Conservation (phyloP, 257 asterid genomes). For the Verbascum thapsus region DNA sequence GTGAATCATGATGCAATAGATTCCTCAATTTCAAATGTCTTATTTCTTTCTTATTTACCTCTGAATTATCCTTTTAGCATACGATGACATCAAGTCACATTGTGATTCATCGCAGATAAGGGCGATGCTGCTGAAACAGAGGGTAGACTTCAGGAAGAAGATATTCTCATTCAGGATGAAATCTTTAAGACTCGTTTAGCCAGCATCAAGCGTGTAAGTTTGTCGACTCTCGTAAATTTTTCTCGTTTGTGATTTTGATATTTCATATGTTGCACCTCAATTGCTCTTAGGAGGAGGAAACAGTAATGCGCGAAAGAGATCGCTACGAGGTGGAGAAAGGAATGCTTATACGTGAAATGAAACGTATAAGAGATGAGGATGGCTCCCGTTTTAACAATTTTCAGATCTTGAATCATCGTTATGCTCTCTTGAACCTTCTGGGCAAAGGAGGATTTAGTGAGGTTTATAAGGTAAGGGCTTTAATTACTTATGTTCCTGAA, state of each 20-base stretch:
- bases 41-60: conserved; percentile 1
- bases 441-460: conserved; percentile 99
- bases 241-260: conserved; percentile 1
- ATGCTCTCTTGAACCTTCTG: conserved; percentile 94
- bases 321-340: conserved; percentile 95
- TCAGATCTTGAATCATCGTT: conserved; percentile 93
- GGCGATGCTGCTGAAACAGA: conserved; percentile 73
- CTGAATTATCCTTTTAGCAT: conserved; percentile 8
- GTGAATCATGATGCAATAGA: neutral
- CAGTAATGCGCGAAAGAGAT: conserved; percentile 89
- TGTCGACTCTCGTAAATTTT: conserved; percentile 23
- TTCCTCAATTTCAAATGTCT: neutral
- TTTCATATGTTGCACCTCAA: conserved; percentile 30
- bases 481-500: conserved; percentile 19
- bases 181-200: conserved; percentile 87
- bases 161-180: conserved; percentile 84
- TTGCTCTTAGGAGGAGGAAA: conserved; percentile 85
- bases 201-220: conserved; percentile 86
- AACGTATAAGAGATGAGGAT: conserved; percentile 97
- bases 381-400: conserved; percentile 94
- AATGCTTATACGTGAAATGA: conserved; percentile 95
- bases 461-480: conserved; percentile 80
- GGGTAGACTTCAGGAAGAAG: conserved; percentile 74
- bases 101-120: conserved; percentile 59
- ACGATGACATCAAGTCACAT: conserved; percentile 23